phyloP scores from a whole-genome alignment of 2,329 filamentous ascomycete species.

The Claviceps fusiformis region DNA sequence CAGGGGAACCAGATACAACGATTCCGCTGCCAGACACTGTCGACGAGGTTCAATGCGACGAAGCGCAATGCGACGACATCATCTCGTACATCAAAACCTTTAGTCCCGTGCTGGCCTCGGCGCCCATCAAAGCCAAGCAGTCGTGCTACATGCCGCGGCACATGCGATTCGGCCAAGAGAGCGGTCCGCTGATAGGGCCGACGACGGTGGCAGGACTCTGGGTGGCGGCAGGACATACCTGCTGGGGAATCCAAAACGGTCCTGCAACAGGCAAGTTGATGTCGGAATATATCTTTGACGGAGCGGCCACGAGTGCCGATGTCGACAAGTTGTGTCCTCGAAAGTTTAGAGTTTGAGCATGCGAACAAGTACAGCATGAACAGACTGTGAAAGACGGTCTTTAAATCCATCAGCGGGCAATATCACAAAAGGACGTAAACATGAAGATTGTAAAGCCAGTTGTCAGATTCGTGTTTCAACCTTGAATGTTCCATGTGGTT shows the following conservation, averaged over 20 bases:
- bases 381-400: neutral
- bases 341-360: slow-evolving; percentile 42
- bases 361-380: too few species aligned
- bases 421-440: too few species aligned
- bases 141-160: slow-evolving; percentile 89
- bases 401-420: too few species aligned
- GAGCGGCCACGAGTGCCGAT: slow-evolving; percentile 52
- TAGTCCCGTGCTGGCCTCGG: slow-evolving; percentile 49
- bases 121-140: slow-evolving; percentile 62
- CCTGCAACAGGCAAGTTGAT: slow-evolving; percentile 75
- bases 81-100: slow-evolving; percentile 61
- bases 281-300: slow-evolving; percentile 67
- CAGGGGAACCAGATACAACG: slow-evolving; percentile 61
- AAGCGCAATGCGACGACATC: slow-evolving; percentile 69
- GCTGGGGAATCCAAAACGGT: slow-evolving; percentile 96
- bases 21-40: slow-evolving; percentile 64
- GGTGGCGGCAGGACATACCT: slow-evolving; percentile 83
- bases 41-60: slow-evolving; percentile 64
- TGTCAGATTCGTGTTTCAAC: too few species aligned
- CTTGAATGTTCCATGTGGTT: neutral
- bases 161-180: slow-evolving; percentile 42
- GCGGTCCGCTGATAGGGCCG: slow-evolving; percentile 61
- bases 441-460: too few species aligned
- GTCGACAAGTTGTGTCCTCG: slow-evolving; percentile 54
- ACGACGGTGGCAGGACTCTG: slow-evolving; percentile 62